Percentiles rank a stretch among this genome's conserved stretches.
These are phyloP conservation scores for Fonsecaea multimorphosa DNA, from an alignment of 2,329 filamentous ascomycete genomes.

Conservation along the genomic window DNA sequence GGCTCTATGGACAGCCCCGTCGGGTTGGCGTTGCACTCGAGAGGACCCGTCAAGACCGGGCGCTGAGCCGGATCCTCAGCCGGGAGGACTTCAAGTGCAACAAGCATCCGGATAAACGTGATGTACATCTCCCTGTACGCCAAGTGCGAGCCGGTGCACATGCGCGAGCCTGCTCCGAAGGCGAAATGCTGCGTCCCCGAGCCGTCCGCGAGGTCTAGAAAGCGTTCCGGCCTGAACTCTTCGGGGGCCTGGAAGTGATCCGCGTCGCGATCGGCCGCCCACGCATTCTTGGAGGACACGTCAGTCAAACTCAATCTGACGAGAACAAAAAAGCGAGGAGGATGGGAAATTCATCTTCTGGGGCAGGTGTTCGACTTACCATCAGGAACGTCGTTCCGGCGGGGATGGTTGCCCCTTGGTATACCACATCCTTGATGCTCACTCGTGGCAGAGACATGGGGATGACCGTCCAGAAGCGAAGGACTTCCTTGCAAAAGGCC, in stretches of 20 bases:
- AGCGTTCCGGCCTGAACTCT: slow-evolving; percentile 72
- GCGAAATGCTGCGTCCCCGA: slow-evolving; percentile 55
- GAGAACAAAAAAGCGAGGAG: background rate
- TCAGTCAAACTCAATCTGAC: background rate
- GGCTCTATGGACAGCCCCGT: slow-evolving; percentile 31
- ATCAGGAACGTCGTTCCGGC: slow-evolving; percentile 81
- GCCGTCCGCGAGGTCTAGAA: slow-evolving; percentile 59
- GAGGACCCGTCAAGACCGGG: slow-evolving; percentile 32
- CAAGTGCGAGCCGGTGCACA: slow-evolving; percentile 39
- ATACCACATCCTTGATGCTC: slow-evolving; percentile 67
- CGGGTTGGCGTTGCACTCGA: slow-evolving; percentile 37
- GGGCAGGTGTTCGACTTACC: slow-evolving; percentile 47
- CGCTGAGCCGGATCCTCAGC: slow-evolving; percentile 21
- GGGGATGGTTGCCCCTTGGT: slow-evolving; percentile 70
- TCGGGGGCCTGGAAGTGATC: slow-evolving; percentile 68
- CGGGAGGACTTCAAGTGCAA: slow-evolving; percentile 32
- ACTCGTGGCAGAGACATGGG: slow-evolving; percentile 71
- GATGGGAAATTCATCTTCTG: too few relatives aligned
- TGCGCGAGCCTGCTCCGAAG: slow-evolving; percentile 36
- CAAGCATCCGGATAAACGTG: slow-evolving; percentile 37
- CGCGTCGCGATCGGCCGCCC: slow-evolving; percentile 74
- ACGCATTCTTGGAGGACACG: slow-evolving; percentile 54
- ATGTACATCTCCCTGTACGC: slow-evolving; percentile 38
- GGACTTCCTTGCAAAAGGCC: slow-evolving; percentile 76
- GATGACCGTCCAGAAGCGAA: slow-evolving; percentile 80